Percentiles rank a stretch among this genome's conserved stretches.
Conservation (phyloP, 768 basidiomycete species). For the Leccinum rimulosum region DNA sequence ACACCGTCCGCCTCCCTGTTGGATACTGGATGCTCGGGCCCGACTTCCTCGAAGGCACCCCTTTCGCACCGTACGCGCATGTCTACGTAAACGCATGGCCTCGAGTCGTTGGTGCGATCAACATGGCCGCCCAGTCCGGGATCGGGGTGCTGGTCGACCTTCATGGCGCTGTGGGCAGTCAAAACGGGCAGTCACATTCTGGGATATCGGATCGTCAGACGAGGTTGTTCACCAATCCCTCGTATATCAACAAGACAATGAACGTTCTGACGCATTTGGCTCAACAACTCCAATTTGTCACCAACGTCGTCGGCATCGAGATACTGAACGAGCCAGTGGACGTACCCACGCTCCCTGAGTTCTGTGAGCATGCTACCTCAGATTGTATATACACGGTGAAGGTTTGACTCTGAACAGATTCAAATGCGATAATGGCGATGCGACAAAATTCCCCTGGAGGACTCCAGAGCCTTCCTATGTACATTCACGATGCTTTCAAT, state of each 20-base stretch:
- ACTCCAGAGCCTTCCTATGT: conserved; percentile 48
- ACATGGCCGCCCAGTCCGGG: conserved; percentile 37
- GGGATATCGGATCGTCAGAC: conserved; percentile 40
- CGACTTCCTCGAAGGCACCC: conserved; percentile 33
- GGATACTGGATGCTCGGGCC: conserved; percentile 44
- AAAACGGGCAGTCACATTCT: conserved; percentile 37
- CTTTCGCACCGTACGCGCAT: conserved; percentile 39
- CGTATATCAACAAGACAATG: conserved; percentile 39
- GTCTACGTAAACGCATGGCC: conserved; percentile 43
- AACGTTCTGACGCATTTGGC: conserved; percentile 38
- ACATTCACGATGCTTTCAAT: conserved; percentile 70
- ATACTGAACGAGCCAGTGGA: conserved; percentile 56
- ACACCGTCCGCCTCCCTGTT: conserved; percentile 63
- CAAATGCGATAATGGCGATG: conserved; percentile 23
- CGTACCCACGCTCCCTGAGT: conserved; percentile 43
- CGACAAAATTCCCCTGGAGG: conserved; percentile 21
- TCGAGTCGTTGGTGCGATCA: conserved; percentile 40
- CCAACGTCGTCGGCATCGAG: conserved; percentile 59
- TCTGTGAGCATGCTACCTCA: conserved; percentile 16
- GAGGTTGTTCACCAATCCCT: conserved; percentile 36
- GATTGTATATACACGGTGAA: neutral
- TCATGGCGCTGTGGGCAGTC: conserved; percentile 52
- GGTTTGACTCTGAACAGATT: conserved; percentile 6
- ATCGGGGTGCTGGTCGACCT: conserved; percentile 54
- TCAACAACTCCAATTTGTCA: conserved; percentile 35